Conservation (phyloP, 2,329 filamentous ascomycete genomes). For the Beauveria sp. region DNA sequence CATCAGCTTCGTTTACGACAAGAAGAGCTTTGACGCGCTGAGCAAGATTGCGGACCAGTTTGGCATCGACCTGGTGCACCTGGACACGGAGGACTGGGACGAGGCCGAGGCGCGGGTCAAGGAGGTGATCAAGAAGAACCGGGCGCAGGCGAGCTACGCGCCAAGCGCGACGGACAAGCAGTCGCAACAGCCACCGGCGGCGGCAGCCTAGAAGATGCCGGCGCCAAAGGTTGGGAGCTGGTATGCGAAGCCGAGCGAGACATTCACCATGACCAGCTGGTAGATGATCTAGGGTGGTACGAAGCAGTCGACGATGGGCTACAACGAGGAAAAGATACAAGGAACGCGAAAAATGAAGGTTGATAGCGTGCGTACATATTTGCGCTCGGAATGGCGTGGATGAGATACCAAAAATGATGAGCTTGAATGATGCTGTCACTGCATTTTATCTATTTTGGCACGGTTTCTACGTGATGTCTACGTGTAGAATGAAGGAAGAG, state of each 20-base stretch:
- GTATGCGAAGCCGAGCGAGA: not conserved
- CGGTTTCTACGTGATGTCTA: not conserved
- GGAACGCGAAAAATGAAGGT: not conserved
- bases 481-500: too few species aligned
- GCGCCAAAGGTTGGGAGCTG: not conserved
- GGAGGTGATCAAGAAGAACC: slow-evolving; percentile 66
- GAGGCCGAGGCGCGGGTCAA: slow-evolving; percentile 77
- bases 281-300: too few species aligned
- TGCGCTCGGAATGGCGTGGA: not conserved
- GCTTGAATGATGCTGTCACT: not conserved
- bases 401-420: slow-evolving; percentile 7
- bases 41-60: slow-evolving; percentile 75
- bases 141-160: slow-evolving; percentile 48
- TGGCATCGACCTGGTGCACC: slow-evolving; percentile 68
- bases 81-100: slow-evolving; percentile 88
- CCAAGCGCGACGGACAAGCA: slow-evolving; percentile 34
- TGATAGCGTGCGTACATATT: slow-evolving; percentile 2
- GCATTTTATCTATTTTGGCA: not conserved
- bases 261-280: not conserved
- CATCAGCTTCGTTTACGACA: slow-evolving; percentile 88
- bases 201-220: slow-evolving; percentile 22
- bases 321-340: not conserved
- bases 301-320: too few species aligned
- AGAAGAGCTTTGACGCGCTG: slow-evolving; percentile 71
- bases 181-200: slow-evolving; percentile 3